Conservation (phyloP, 768 basidiomycete genomes). For the Ramaria sp. region DNA sequence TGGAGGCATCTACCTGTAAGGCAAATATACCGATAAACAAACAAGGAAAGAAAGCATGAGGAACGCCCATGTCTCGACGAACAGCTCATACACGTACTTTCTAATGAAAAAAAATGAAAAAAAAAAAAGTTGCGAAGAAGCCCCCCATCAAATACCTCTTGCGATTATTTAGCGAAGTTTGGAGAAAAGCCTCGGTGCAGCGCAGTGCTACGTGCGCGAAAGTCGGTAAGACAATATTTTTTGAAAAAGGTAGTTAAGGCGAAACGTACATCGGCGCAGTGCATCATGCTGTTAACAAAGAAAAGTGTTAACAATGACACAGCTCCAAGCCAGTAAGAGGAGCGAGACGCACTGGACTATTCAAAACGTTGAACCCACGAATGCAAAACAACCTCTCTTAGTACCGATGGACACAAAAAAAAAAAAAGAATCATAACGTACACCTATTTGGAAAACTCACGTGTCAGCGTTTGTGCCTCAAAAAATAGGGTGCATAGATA, state of each 20-base stretch:
- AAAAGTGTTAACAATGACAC: not conserved
- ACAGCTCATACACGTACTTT: too few relatives aligned
- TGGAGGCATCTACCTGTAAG: too few relatives aligned
- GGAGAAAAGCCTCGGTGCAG: conserved; percentile 73
- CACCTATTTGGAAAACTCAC: conserved; percentile 15
- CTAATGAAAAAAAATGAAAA: too few relatives aligned
- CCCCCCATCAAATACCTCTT: too few relatives aligned
- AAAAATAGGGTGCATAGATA: not conserved
- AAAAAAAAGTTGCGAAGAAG: too few relatives aligned
- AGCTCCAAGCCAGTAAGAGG: conserved; percentile 1
- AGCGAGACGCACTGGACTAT: conserved; percentile 55
- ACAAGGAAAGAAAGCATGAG: too few relatives aligned
- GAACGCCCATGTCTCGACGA: too few relatives aligned
- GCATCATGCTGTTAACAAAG: conserved; percentile 60
- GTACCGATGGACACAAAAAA: not conserved
- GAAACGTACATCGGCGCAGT: conserved; percentile 72
- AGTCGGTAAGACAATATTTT: conserved; percentile 7
- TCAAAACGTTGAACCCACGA: conserved; percentile 10
- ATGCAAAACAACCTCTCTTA: not conserved
- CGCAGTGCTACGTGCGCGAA: conserved; percentile 26
- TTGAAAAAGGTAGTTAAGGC: not conserved
- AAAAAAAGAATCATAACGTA: conserved; percentile 11
- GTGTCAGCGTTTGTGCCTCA: not conserved
- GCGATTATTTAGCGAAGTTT: conserved; percentile 42
- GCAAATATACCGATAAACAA: too few relatives aligned